Conservation (phyloP, 352 stramenopile species). For the Globisporangium sylvaticum region DNA sequence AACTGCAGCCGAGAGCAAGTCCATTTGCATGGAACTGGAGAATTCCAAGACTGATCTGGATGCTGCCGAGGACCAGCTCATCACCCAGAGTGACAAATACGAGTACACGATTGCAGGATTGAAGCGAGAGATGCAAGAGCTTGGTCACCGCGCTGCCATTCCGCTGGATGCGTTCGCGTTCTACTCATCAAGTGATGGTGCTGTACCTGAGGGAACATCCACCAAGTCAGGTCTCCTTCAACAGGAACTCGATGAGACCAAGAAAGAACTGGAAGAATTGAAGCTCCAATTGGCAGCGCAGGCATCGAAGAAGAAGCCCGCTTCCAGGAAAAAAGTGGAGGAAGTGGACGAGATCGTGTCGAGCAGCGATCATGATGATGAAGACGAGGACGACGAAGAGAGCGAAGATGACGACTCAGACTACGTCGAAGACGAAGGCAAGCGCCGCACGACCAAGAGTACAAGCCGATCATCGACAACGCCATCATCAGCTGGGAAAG, state of each 20-base stretch:
- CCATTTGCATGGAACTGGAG: conserved; percentile 31
- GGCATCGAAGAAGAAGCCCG: conserved; percentile 29
- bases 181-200: conserved; percentile 5
- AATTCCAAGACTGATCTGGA: conserved; percentile 30
- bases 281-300: conserved; percentile 18
- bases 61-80: conserved; percentile 27
- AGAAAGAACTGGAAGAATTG: conserved; percentile 22
- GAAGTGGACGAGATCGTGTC: conserved; percentile 41
- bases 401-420: conserved; percentile 56
- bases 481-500: background rate
- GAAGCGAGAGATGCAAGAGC: conserved; percentile 24
- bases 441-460: conserved; percentile 2
- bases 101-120: conserved; percentile 20
- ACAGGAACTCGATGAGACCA: conserved; percentile 20
- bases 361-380: conserved; percentile 44
- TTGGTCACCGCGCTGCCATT: conserved; percentile 13
- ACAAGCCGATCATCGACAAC: background rate
- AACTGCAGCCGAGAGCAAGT: conserved; percentile 32
- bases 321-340: conserved; percentile 28
- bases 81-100: conserved; percentile 21
- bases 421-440: conserved; percentile 55
- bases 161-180: conserved; percentile 1
- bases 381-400: conserved; percentile 35
- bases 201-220: background rate
- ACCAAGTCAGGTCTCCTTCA: conserved; percentile 9